Percentiles rank a stretch among this genome's conserved stretches.
phyloP scores from a whole-genome alignment of 2,329 filamentous ascomycete species.

The Penicillium sp. region DNA sequence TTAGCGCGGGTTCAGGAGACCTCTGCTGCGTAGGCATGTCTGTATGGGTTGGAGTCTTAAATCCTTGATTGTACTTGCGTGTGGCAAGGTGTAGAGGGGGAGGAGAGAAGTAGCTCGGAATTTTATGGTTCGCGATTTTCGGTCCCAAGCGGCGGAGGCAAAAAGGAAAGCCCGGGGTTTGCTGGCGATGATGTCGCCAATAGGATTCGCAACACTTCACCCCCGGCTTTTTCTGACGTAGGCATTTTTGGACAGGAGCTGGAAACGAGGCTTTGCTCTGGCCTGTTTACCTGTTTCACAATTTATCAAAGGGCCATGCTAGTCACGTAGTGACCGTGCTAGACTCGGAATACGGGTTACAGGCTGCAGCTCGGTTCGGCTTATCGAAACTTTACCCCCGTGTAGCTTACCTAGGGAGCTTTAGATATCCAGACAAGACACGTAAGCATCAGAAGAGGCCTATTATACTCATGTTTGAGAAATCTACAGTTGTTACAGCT shows the following conservation, averaged over 20 bases:
- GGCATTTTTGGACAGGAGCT: not conserved
- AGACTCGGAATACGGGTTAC: not conserved
- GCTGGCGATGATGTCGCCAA: conserved; percentile 12
- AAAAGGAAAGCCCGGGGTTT: conserved; percentile 4
- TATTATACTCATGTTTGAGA: not conserved
- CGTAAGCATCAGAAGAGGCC: not conserved
- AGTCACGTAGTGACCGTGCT: not conserved
- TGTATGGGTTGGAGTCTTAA: not conserved
- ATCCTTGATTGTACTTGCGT: not conserved
- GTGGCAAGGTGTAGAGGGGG: not conserved
- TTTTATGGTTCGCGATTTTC: conserved; percentile 10
- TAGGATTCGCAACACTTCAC: conserved; percentile 10
- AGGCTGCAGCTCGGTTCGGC: not conserved
- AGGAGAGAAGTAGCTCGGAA: not conserved
- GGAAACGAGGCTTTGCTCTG: not conserved
- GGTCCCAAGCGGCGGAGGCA: conserved; percentile 7
- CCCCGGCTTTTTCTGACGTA: conserved; percentile 3
- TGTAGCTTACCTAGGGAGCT: not conserved
- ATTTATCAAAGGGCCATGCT: not conserved
- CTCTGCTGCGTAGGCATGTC: conserved; percentile 20
- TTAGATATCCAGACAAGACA: not conserved
- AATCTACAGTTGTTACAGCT: not conserved
- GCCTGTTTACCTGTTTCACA: not conserved
- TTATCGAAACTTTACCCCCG: not conserved
- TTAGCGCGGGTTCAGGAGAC: conserved; percentile 59